These are phyloP conservation scores for Phytophthora multivora DNA, from an alignment of 352 stramenopile species.

Conservation along the genomic window DNA sequence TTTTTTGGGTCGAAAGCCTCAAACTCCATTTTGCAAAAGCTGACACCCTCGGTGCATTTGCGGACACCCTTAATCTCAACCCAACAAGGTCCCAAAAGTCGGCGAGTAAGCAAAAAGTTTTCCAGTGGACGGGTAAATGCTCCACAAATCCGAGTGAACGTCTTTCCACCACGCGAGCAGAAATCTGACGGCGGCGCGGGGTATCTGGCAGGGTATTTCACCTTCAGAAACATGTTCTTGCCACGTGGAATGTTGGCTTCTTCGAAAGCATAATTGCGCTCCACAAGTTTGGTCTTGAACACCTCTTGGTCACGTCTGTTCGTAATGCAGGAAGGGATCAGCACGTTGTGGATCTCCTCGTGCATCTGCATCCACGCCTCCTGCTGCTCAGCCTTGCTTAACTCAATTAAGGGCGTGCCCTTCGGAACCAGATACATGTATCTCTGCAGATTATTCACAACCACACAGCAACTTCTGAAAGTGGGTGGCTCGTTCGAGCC, in stretches of 20 bases:
- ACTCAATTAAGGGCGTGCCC: constrained; percentile 67
- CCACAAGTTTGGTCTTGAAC: constrained; percentile 96
- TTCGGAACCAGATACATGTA: constrained; percentile 95
- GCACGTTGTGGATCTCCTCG: constrained; percentile 92
- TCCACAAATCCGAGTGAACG: constrained; percentile 96
- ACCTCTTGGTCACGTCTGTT: constrained; percentile 71
- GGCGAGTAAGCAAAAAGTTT: constrained; percentile 97
- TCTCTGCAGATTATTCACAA: constrained; percentile 94
- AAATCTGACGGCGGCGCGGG: constrained; percentile 77
- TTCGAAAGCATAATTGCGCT: constrained; percentile 98
- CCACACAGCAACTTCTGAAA: constrained; percentile 96
- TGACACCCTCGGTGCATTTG: constrained; percentile 66
- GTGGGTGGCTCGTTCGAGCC: constrained; percentile 40
- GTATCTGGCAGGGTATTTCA: constrained; percentile 96
- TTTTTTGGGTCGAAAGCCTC: constrained; percentile 92
- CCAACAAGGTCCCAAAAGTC: constrained; percentile 98
- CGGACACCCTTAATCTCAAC: constrained; percentile 93
- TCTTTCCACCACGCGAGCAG: constrained; percentile 89
- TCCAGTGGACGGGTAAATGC: constrained; percentile 93
- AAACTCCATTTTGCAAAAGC: constrained; percentile 96
- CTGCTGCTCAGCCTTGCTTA: constrained; percentile 92
- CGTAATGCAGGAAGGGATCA: constrained; percentile 86
- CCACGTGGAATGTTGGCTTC: constrained; percentile 94
- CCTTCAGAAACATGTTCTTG: constrained; percentile 97
- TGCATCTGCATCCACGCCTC: constrained; percentile 86